Evolutionary conservation across 805 yeast genomes (phyloP).

Genomic region (Yamadazyma akitaensis): DNA sequence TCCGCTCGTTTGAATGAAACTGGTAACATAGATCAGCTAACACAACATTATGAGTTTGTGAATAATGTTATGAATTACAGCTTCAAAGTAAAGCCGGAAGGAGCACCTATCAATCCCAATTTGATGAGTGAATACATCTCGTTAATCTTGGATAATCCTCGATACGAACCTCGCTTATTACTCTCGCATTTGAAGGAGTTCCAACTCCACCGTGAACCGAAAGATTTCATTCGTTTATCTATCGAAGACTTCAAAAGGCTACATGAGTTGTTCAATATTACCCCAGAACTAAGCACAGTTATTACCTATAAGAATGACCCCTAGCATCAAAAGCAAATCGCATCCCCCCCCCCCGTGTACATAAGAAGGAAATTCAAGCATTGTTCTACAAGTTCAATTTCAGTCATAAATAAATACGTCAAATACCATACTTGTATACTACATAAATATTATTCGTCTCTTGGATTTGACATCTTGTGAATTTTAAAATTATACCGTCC

Average conservation of each 20-base stretch:
- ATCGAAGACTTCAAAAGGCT: slow-evolving; percentile 7
- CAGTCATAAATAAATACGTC: too few relatives aligned
- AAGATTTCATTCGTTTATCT: slow-evolving; percentile 4
- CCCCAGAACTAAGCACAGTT: background rate
- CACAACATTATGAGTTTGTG: slow-evolving; percentile 6
- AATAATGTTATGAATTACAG: slow-evolving; percentile 10
- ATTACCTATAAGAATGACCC: background rate
- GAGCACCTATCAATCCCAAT: background rate
- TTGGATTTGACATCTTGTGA: slow-evolving; percentile 52
- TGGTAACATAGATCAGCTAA: slow-evolving; percentile 2
- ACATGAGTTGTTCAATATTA: slow-evolving; percentile 3
- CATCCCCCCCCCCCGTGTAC: background rate
- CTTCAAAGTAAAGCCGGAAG: slow-evolving; percentile 4
- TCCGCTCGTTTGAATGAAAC: background rate
- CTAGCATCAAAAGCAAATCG: background rate
- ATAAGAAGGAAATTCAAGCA: too few relatives aligned
- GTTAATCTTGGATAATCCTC: slow-evolving; percentile 5
- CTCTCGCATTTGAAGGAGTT: slow-evolving; percentile 1
- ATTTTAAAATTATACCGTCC: slow-evolving; percentile 55
- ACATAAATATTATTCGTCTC: slow-evolving; percentile 13
- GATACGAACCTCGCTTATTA: slow-evolving; percentile 6
- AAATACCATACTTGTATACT: background rate
- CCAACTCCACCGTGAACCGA: background rate
- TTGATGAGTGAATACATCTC: slow-evolving; percentile 9
- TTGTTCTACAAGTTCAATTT: too few relatives aligned